Evolutionary conservation across 805 yeast genomes (phyloP).

Genomic region (Sugiyamaella chiloensis): DNA sequence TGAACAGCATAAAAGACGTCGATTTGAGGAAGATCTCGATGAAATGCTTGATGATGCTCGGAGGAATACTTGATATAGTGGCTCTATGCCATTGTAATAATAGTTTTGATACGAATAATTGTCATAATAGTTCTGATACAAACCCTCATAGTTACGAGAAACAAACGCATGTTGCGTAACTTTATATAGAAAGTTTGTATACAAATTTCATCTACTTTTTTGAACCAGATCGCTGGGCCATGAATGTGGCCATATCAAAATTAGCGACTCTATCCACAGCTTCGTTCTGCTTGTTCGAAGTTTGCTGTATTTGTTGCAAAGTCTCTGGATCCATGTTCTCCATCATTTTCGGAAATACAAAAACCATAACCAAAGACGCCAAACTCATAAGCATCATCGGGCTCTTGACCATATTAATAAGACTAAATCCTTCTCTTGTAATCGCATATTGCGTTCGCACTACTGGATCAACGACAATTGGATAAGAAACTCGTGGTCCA

Average conservation of each 20-base stretch:
- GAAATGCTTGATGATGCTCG: constrained; percentile 15
- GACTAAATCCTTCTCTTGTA: constrained; percentile 29
- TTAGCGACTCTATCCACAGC: constrained; percentile 22
- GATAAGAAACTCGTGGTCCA: constrained; percentile 33
- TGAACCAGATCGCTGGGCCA: constrained; percentile 31
- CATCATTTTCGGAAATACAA: constrained; percentile 32
- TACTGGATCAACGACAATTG: constrained; percentile 30
- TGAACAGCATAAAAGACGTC: constrained; percentile 7
- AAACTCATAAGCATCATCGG: constrained; percentile 37
- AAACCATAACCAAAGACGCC: constrained; percentile 32
- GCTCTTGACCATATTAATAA: constrained; percentile 31
- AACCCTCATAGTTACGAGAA: neutral
- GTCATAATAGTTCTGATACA: too few species aligned
- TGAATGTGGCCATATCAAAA: constrained; percentile 32
- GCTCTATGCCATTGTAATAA: too few species aligned
- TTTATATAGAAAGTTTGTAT: neutral
- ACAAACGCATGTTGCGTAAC: neutral
- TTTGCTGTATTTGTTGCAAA: constrained; percentile 32
- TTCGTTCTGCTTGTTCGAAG: constrained; percentile 18
- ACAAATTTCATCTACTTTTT: constrained; percentile 1
- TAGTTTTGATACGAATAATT: too few species aligned
- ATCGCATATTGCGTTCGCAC: constrained; percentile 27
- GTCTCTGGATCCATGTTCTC: constrained; percentile 35
- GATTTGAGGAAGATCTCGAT: constrained; percentile 17
- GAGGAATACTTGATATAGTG: constrained; percentile 6